A percentile compares a stretch with the other conserved stretches of the same genome.
Evolutionary conservation across 495 filamentous ascomycete genomes (phyloP).

Genomic region (Trichocladium uniseriatum): DNA sequence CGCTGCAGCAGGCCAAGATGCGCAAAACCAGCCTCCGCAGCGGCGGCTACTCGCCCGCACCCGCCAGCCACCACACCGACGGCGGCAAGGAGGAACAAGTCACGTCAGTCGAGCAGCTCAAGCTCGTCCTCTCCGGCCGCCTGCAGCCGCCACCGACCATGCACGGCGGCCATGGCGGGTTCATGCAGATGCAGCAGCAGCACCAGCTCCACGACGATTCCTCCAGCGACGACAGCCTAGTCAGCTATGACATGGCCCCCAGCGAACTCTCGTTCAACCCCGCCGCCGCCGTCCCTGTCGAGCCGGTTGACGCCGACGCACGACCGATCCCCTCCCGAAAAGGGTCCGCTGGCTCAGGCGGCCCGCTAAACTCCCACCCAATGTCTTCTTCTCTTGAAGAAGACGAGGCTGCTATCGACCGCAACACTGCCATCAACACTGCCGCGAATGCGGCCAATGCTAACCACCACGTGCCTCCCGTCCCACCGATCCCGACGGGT

Average conservation of each 20-base stretch:
- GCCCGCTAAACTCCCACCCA: conserved; percentile 42
- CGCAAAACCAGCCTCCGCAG: conserved; percentile 39
- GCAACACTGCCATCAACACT: background rate
- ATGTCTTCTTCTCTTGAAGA: conserved; percentile 8
- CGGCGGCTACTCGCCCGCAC: conserved; percentile 40
- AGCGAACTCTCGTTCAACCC: conserved; percentile 47
- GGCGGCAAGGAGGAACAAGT: conserved; percentile 48
- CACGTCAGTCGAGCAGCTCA: conserved; percentile 81
- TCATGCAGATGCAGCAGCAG: no score
- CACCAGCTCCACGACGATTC: conserved; percentile 30
- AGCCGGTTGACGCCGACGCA: no score
- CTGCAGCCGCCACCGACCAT: conserved; percentile 22
- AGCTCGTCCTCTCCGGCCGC: conserved; percentile 56
- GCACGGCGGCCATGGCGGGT: no score
- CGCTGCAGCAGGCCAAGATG: conserved; percentile 7
- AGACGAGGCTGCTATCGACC: background rate
- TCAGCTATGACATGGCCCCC: conserved; percentile 45
- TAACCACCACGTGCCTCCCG: conserved; percentile 30
- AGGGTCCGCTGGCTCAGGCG: conserved; percentile 21
- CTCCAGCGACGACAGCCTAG: conserved; percentile 50
- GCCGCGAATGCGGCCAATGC: no score
- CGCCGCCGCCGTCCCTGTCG: conserved; percentile 10
- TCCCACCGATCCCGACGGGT: conserved; percentile 32
- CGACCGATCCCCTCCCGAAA: conserved; percentile 1
- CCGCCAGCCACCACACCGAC: conserved; percentile 43